Evolutionary conservation across 805 yeast species (phyloP).

Genomic region (Metschnikowia cubensis): DNA sequence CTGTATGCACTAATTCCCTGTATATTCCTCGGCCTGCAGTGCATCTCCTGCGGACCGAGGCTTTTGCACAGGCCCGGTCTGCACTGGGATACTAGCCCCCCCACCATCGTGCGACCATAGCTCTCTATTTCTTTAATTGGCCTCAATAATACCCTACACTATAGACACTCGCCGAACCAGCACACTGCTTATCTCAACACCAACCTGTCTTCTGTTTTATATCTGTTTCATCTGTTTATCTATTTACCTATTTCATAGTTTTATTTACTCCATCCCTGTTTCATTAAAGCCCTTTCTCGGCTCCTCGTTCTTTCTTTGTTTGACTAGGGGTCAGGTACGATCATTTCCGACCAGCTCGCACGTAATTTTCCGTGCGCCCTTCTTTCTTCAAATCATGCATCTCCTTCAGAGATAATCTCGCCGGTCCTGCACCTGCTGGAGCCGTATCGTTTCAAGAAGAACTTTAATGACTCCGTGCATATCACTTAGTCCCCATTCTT

Average conservation of each 20-base stretch:
- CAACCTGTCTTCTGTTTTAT: too few relatives aligned
- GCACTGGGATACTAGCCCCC: not conserved
- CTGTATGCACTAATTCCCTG: not conserved
- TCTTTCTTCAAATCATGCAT: not conserved
- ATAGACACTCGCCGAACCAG: too few relatives aligned
- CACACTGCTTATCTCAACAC: too few relatives aligned
- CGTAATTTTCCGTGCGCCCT: not conserved
- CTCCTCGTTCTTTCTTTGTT: too few relatives aligned
- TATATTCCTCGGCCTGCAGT: not conserved
- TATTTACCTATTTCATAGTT: too few relatives aligned
- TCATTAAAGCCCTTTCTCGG: too few relatives aligned
- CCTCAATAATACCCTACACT: too few relatives aligned
- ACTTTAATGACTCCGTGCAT: not conserved
- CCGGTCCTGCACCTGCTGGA: not conserved
- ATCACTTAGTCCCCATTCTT: not conserved
- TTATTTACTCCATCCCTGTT: too few relatives aligned
- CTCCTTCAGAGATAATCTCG: not conserved
- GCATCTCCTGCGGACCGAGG: conserved; percentile 4
- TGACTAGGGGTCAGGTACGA: not conserved
- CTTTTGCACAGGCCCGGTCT: not conserved
- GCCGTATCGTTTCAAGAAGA: not conserved
- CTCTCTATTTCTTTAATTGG: too few relatives aligned
- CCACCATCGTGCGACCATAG: not conserved
- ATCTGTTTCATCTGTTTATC: too few relatives aligned
- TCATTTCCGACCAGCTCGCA: not conserved